Conservation (phyloP, 169 alveolate genomes). For the Fabrea salina region DNA sequence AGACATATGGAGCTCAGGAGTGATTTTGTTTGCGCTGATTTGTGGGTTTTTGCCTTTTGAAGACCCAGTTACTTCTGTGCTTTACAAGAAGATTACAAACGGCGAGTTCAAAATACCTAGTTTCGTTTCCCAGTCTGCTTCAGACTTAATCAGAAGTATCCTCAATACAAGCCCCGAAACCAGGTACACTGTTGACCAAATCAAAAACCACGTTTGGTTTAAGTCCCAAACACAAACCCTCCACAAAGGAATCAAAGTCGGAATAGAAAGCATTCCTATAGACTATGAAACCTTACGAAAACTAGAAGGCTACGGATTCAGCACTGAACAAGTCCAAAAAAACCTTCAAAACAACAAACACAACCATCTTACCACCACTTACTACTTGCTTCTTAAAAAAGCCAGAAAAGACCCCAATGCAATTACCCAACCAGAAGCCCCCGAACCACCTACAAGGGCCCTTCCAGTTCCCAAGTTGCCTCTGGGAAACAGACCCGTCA, state of each 20-base stretch:
- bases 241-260: too few relatives aligned
- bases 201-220: neutral
- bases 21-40: neutral
- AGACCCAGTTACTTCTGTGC: neutral
- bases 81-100: neutral
- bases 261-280: too few relatives aligned
- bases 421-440: too few relatives aligned
- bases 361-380: conserved; percentile 75
- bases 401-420: too few relatives aligned
- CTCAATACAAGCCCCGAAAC: neutral
- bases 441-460: too few relatives aligned
- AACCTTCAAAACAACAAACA: conserved; percentile 70
- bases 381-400: conserved; percentile 62
- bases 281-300: too few relatives aligned
- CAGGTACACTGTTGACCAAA: neutral
- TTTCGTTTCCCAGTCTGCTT: neutral
- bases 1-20: neutral
- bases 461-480: too few relatives aligned
- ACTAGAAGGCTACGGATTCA: too few relatives aligned
- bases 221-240: too few relatives aligned
- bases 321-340: too few relatives aligned
- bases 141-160: neutral
- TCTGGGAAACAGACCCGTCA: too few relatives aligned
- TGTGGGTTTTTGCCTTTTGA: neutral
- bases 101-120: neutral